These are phyloP conservation scores for Daedaleopsis sinensis DNA, from an alignment of 768 basidiomycete genomes.

Conservation along the genomic window DNA sequence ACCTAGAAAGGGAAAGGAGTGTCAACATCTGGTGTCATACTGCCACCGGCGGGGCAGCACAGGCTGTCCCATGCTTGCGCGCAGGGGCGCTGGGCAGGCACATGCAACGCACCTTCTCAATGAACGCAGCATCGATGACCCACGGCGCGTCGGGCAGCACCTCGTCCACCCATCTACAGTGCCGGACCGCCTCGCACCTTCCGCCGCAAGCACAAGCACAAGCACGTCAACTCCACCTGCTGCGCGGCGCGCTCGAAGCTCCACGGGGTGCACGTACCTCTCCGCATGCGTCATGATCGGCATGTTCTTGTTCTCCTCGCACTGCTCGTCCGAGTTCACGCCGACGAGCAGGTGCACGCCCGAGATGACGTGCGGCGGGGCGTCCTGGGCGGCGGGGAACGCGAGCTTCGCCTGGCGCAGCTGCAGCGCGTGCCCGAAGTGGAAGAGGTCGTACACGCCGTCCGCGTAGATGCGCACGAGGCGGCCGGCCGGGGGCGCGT, in stretches of 20 bases:
- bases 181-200: slow-evolving; percentile 88
- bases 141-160: slow-evolving; percentile 91
- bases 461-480: slow-evolving; percentile 94
- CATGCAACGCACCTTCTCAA: slow-evolving; percentile 53
- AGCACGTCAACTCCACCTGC: background rate
- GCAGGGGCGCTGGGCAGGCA: background rate
- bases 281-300: slow-evolving; percentile 91
- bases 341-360: slow-evolving; percentile 90
- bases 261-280: too few relatives aligned
- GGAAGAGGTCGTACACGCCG: slow-evolving; percentile 97
- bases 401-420: slow-evolving; percentile 95
- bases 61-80: background rate
- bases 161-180: slow-evolving; percentile 97
- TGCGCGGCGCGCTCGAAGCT: background rate
- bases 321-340: slow-evolving; percentile 89
- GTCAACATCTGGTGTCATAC: background rate
- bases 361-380: slow-evolving; percentile 36
- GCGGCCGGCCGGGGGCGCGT: slow-evolving; percentile 76
- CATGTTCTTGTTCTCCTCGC: slow-evolving; percentile 74
- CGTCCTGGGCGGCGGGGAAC: slow-evolving; percentile 46
- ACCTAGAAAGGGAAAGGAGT: slow-evolving; percentile 9
- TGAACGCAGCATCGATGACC: slow-evolving; percentile 80
- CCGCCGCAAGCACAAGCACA: too few relatives aligned
- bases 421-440: slow-evolving; percentile 97
- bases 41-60: too few relatives aligned